Percentiles rank a stretch among this genome's conserved stretches.
Evolutionary conservation across 768 basidiomycete species (phyloP).

Genomic region (Lactarius akahatsu): DNA sequence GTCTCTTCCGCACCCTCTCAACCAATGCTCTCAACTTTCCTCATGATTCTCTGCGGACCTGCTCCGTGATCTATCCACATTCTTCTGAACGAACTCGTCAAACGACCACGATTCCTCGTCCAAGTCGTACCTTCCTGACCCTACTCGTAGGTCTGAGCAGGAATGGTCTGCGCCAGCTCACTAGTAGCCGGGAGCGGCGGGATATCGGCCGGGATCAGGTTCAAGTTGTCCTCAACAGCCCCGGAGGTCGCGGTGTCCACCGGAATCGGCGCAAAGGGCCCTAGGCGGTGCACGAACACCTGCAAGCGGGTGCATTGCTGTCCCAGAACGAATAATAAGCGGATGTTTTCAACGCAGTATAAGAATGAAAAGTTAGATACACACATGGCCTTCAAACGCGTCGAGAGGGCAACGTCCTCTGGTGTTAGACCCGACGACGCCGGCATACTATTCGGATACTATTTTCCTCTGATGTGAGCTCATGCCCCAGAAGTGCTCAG

Average conservation of each 20-base stretch:
- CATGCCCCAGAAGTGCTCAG: slow-evolving; percentile 32
- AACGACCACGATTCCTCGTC: slow-evolving; percentile 36
- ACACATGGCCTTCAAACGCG: slow-evolving; percentile 76
- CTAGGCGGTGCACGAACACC: slow-evolving; percentile 59
- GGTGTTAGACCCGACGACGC: slow-evolving; percentile 71
- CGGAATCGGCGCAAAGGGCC: slow-evolving; percentile 37
- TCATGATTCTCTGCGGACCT: slow-evolving; percentile 39
- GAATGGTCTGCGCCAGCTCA: slow-evolving; percentile 40
- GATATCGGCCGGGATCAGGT: slow-evolving; percentile 42
- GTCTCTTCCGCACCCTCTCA: slow-evolving; percentile 39
- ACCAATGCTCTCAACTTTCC: slow-evolving; percentile 44
- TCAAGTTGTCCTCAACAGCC: slow-evolving; percentile 36
- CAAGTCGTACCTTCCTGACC: slow-evolving; percentile 43
- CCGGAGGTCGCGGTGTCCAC: slow-evolving; percentile 18
- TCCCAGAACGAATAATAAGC: no score
- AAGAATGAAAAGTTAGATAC: slow-evolving; percentile 31
- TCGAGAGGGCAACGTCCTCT: slow-evolving; percentile 73
- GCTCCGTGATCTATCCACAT: slow-evolving; percentile 60
- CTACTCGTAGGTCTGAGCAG: slow-evolving; percentile 76
- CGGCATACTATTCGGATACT: slow-evolving; percentile 73
- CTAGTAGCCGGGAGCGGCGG: slow-evolving; percentile 42
- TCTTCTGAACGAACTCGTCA: slow-evolving; percentile 70
- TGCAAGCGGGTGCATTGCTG: slow-evolving; percentile 71
- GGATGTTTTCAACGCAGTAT: background rate
- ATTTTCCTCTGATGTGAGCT: slow-evolving; percentile 58